These are phyloP conservation scores for Acanthamoeba sp. DNA, from an alignment of 208 protist species.

Conservation along the genomic window DNA sequence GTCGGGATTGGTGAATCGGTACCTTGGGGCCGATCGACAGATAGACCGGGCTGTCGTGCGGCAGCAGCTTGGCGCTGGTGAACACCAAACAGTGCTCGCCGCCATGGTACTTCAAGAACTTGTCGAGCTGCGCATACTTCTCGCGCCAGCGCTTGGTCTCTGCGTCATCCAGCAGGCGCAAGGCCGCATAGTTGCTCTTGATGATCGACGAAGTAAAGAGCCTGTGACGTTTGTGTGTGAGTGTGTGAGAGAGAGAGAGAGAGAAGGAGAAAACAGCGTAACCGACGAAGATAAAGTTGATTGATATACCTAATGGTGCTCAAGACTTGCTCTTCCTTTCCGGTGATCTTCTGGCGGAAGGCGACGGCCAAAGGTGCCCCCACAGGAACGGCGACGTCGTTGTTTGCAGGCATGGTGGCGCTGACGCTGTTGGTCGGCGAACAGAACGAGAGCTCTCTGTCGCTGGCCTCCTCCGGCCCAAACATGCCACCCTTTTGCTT, in stretches of 20 bases:
- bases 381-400: background rate
- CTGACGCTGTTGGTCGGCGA: background rate
- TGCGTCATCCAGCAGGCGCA: background rate
- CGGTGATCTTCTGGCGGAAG: slow-evolving; percentile 53
- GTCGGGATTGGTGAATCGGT: background rate
- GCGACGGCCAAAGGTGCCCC: background rate
- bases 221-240: background rate
- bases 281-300: no score
- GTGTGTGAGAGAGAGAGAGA: no score
- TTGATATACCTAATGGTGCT: background rate
- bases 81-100: slow-evolving; percentile 29
- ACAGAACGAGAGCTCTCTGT: background rate
- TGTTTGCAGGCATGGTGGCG: background rate
- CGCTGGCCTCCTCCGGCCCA: background rate
- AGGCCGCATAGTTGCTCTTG: slow-evolving; percentile 32
- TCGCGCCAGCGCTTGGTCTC: slow-evolving; percentile 22
- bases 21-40: slow-evolving; percentile 61
- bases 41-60: background rate
- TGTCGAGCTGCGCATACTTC: background rate
- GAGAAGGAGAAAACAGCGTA: no score
- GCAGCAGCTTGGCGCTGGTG: slow-evolving; percentile 8
- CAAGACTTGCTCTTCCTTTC: slow-evolving; percentile 36
- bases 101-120: background rate
- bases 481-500: background rate
- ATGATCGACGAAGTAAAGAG: background rate